Base-by-base conservation (phyloP, 2,329 filamentous ascomycete genomes). In the Cytospora mali region DNA sequence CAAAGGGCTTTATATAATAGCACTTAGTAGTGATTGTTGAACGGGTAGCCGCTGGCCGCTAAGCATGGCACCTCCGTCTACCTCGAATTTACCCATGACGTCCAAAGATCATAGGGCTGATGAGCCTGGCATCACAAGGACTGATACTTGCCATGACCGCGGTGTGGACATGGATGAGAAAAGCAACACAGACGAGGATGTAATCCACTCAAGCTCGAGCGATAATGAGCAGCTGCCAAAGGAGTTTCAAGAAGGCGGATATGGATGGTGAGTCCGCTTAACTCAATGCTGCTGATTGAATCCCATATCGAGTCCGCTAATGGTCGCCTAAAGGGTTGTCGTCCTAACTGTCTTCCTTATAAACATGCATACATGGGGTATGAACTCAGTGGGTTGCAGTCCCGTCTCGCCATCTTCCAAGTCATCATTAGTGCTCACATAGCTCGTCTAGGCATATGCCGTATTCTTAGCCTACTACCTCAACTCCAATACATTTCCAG, bases 291-390 rank as follows among this genome's bases (percentile, higher is more conserved):
- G 18, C 42, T 46, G 42, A 10, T 4, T 23, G 42, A n/a, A 6
- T 23, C 42, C 3, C 9, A 33, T 55, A 48, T 39, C 9, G 16
- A 18, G 16, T 11, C 21, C 27, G 21, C 58, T 65, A 46, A 67
- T 46, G 21, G 23, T 14, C 27, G 10, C 56, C 5, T 21, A 16
- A 56, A 80, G 78, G 78, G 79, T 86, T 25, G 85, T 86, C 59
- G 81, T 85, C n/a, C 69, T 77, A 3, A 80, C 78, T 46, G 77
- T 81, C 65, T 80, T 82, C 56, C 73, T 85, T 65, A 81, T 90
- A 62, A 90, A 90, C 70, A 85, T 81, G 9, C 88, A 92, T 71
- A 91, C 89, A 1, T 92, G 89, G 89, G 89, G 89, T 9, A 76
- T 92, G 65, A 92, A 92, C 72, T 86, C 83, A 61, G 83, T 85